Evolutionary conservation across 2,329 filamentous ascomycete genomes (phyloP), one percentile per base, ranked within the genome.

Genomic region (Trichoderma atrobrunneum): DNA sequence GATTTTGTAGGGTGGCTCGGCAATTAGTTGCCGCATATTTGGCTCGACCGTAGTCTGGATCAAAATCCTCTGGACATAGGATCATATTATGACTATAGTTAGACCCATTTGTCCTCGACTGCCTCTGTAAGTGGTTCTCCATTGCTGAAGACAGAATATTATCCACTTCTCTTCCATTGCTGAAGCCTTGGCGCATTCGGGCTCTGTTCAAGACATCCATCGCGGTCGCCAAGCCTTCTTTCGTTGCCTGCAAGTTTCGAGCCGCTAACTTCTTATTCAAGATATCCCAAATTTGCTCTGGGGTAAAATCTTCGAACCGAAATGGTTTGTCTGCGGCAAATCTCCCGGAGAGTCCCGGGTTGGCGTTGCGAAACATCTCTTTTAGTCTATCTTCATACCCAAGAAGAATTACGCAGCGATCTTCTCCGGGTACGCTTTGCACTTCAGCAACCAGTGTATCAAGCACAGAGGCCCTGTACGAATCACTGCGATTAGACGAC

Each of bases 311-410:
- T 11, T 54, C 57, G 26, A 70, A 70, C 11, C 30, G 56, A 62
- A 70, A 70, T 18, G 57, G 54, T 14, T 48, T 48, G n/a, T 70
- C 39, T n/a, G 39, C 34, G 5, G 36, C 34, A 21, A 70, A 70
- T 32, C 67, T 61, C 10, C 67, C 39, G 0, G 56, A 32, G 7
- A 70, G 67, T 5, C 67, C 56, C 4, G 67, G 56, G 21, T 70
- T 70, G 24, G 59, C 56, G n/a, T 70, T 62, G 3, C 28, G 54
- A 43, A 70, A 48, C 67, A 62, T 70, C 16, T 70, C 66, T 16
- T 34, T 60, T 3, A 70, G 36, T 14, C 36, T 48, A 18, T 68
- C 64, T 39, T 68, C 34, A 34, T 70, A 70, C 1, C 64, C 51
- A 16, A 68, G 34, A 5, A 70, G n/a, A n/a, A 70, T 51, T 16